Evolutionary conservation across 1,139 yeast species (phyloP), one percentile per base, ranked within the genome.

Genomic region (Maudiozyma humilis): DNA sequence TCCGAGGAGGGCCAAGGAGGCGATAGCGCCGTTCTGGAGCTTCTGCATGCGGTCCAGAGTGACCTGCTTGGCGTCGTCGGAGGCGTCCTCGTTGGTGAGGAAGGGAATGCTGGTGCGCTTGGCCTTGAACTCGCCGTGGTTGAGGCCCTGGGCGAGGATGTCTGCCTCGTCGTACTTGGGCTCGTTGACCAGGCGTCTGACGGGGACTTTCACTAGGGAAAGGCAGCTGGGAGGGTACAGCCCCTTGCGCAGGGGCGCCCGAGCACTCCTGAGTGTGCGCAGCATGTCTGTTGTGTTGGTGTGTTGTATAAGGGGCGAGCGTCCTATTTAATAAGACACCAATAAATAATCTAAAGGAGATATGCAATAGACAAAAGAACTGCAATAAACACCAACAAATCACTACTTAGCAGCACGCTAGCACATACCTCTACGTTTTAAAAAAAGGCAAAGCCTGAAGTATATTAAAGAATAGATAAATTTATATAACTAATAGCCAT

Each of bases 141-240:
- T 57, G 29, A 60, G 35, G 19, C 50, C 45, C 14, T 53, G 49
- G 7, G 61, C 58, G 43, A 58, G 40, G 14, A 60, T 34, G 20
- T 58, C 59, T n/a, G 62, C 59, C 38, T 60, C 65, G 47, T 60
- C 65, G 39, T 48, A 56, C 38, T 53, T 51, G 16, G 61, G 60
- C 19, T 47, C 51, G 34, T 56, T 57, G 8, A 29, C 27, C n/a
- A 46, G 14, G 16, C 4, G 6, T 30, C 44, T 32, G 3, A 23
- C 27, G 27, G 8, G 10, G 27, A 23, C 10, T 6, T 23, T 6
- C 10, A 6, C 27, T 23, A 6, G 27, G 10, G 8, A 23, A 23
- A 6, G 27, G 8, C 27, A 10, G 10, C 27, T 23, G 27, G 27
- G 8, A 23, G 10, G 27, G 10, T 10, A 6, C 27, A 23, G n/a